Conservation (phyloP, 129 eudicot species). For the Ambrosia artemisiifolia region DNA sequence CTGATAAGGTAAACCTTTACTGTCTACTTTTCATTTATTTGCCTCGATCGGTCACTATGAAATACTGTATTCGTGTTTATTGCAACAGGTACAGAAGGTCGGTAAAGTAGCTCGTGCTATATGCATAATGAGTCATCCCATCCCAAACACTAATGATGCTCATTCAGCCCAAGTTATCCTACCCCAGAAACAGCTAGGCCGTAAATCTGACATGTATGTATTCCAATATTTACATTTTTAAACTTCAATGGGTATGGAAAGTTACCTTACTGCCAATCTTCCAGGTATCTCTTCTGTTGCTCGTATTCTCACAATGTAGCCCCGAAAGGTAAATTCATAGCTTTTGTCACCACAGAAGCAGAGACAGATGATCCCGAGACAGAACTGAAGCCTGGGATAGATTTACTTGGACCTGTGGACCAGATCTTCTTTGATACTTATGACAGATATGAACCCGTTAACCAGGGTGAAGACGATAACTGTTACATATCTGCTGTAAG, state of each 20-base stretch:
- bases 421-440: conserved; percentile 55
- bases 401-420: conserved; percentile 58
- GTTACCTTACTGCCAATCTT: neutral
- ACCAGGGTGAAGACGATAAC: conserved; percentile 2
- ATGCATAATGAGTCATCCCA: conserved; percentile 4
- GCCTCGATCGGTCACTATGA: conserved; percentile 3
- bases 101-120: conserved; percentile 77
- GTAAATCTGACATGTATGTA: conserved; percentile 4
- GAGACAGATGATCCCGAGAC: conserved; percentile 50
- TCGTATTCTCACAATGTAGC: conserved; percentile 68
- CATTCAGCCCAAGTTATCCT: conserved; percentile 65
- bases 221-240: neutral
- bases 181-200: conserved; percentile 57
- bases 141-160: conserved; percentile 51
- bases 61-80: conserved; percentile 4
- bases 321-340: conserved; percentile 61
- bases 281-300: conserved; percentile 25
- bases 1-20: conserved; percentile 42
- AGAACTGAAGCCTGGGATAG: conserved; percentile 58
- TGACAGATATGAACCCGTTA: conserved; percentile 54
- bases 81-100: conserved; percentile 25
- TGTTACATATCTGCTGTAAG: neutral
- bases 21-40: neutral
- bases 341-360: conserved; percentile 63
- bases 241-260: neutral